phyloP scores from a whole-genome alignment of 2,329 filamentous ascomycete species.

The Claviceps humidiphila region DNA sequence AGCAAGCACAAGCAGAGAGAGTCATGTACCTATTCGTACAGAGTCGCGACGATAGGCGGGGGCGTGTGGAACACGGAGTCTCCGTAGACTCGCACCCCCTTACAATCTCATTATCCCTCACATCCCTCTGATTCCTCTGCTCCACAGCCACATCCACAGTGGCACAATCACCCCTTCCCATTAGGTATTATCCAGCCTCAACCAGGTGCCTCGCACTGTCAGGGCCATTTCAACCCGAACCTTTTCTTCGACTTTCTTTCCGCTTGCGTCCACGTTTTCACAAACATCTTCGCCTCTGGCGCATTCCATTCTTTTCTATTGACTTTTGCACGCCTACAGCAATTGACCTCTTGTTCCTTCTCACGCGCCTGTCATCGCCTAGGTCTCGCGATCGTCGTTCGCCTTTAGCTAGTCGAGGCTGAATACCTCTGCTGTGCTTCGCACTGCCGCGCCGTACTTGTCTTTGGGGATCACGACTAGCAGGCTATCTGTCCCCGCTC shows the following conservation, averaged over 20 bases:
- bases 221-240: not conserved
- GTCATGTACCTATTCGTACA: too few species aligned
- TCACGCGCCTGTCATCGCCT: not conserved
- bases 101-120: too few species aligned
- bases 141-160: not conserved
- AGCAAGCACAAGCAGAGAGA: too few species aligned
- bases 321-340: not conserved
- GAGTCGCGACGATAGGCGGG: too few species aligned
- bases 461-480: slow-evolving; percentile 1
- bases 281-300: slow-evolving; percentile 2
- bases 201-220: not conserved
- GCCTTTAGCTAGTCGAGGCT: not conserved
- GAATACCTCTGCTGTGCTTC: not conserved
- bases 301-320: slow-evolving; percentile 3
- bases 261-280: not conserved
- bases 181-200: not conserved
- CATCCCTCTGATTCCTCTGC: not conserved
- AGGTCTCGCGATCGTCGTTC: not conserved
- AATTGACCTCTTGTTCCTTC: not conserved
- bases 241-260: not conserved
- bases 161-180: not conserved
- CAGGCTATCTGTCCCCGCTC: slow-evolving; percentile 1
- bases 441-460: not conserved
- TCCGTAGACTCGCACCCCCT: too few species aligned
- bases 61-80: too few species aligned